Evolutionary conservation across 257 asterid genomes (phyloP).

Genomic region (Gynochthodes officinalis): DNA sequence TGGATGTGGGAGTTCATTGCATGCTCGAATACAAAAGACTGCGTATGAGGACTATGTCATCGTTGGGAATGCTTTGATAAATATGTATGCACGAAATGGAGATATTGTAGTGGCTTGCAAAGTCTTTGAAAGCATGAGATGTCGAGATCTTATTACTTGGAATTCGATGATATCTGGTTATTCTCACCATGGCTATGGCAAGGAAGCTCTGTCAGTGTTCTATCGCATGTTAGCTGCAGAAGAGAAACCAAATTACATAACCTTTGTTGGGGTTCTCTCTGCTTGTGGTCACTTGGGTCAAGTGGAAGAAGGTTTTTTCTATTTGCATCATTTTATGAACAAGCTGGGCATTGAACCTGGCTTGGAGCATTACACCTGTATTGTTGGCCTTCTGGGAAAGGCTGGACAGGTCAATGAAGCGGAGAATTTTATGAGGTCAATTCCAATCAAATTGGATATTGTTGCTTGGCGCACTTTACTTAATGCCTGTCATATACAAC

Average conservation of each 20-base stretch:
- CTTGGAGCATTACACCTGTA: conserved; percentile 78
- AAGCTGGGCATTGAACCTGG: conserved; percentile 63
- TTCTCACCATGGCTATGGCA: conserved; percentile 73
- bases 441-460: conserved; percentile 59
- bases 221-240: conserved; percentile 50
- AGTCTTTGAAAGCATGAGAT: conserved; percentile 40
- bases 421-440: conserved; percentile 51
- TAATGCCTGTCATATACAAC: conserved; percentile 73
- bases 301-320: conserved; percentile 65
- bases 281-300: conserved; percentile 72
- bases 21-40: conserved; percentile 51
- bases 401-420: conserved; percentile 75
- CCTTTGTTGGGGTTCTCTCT: conserved; percentile 74
- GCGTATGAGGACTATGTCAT: conserved; percentile 47
- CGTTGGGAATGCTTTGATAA: conserved; percentile 63
- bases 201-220: conserved; percentile 54
- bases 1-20: conserved; percentile 66
- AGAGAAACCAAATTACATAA: conserved; percentile 58
- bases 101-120: conserved; percentile 48
- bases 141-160: conserved; percentile 63
- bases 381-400: conserved; percentile 67
- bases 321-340: conserved; percentile 51
- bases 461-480: conserved; percentile 87
- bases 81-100: conserved; percentile 72
- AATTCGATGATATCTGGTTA: conserved; percentile 70